A percentile compares a stretch with the other conserved stretches of the same genome.
phyloP scores from a whole-genome alignment of 169 alveolate genomes.

The Plasmodium coatneyi region DNA sequence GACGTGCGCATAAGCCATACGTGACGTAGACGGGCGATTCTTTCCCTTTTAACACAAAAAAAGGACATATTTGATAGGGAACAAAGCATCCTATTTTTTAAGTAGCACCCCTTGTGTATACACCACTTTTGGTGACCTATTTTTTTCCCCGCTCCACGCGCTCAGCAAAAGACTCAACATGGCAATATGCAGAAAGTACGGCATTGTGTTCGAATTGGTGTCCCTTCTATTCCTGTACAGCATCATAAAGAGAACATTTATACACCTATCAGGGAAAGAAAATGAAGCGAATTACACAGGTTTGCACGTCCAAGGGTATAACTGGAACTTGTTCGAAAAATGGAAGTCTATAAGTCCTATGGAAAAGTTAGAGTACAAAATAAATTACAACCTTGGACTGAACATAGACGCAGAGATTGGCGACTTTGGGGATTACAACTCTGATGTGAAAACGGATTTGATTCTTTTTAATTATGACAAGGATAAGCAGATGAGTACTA shows the following conservation, averaged over 20 bases:
- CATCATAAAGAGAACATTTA: neutral
- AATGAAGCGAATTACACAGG: neutral
- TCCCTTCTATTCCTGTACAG: neutral
- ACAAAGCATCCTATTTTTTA: neutral
- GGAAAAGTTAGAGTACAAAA: constrained; percentile 62
- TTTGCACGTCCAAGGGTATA: constrained; percentile 29
- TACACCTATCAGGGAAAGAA: neutral
- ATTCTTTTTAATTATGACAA: constrained; percentile 62
- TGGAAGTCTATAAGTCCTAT: constrained; percentile 62
- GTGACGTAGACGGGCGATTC: neutral
- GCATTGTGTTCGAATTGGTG: neutral
- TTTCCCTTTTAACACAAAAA: neutral
- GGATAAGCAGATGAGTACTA: constrained; percentile 25
- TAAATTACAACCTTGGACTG: constrained; percentile 56
- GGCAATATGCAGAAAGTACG: neutral
- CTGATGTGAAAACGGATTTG: constrained; percentile 74
- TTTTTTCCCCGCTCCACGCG: neutral
- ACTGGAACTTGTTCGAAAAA: constrained; percentile 54
- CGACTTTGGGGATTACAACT: constrained; percentile 72
- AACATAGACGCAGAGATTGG: constrained; percentile 71
- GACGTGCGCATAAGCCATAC: neutral
- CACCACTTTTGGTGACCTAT: neutral
- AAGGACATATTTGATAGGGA: neutral
- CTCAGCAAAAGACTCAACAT: neutral
- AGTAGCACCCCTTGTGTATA: neutral